A percentile compares a stretch with the other conserved stretches of the same genome.
These are phyloP conservation scores for Primulina huaijiensis DNA, from an alignment of 257 asterid species.

Conservation along the genomic window DNA sequence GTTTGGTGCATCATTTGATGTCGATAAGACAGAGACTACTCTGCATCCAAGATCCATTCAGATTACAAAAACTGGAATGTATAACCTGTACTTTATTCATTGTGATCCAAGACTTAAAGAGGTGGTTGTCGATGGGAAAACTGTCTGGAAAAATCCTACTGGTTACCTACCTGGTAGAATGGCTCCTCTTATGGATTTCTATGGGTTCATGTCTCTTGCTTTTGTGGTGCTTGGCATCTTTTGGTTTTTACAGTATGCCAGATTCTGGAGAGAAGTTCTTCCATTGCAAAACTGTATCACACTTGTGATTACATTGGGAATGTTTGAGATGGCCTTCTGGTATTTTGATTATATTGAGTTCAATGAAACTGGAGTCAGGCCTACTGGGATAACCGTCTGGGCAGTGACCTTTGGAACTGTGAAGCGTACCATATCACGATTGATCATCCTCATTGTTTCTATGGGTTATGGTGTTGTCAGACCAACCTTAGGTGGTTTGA, in stretches of 20 bases:
- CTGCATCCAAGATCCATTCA: constrained; percentile 63
- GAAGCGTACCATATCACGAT: constrained; percentile 78
- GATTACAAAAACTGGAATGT: constrained; percentile 88
- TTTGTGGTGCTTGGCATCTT: constrained; percentile 75
- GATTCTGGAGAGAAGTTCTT: constrained; percentile 89
- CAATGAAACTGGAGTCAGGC: constrained; percentile 82
- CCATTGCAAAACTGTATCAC: constrained; percentile 88
- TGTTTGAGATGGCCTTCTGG: constrained; percentile 96
- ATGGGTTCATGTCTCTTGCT: constrained; percentile 83
- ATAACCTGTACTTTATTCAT: constrained; percentile 84
- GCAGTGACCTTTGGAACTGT: constrained; percentile 93
- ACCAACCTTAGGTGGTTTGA: constrained; percentile 93
- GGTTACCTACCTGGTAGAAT: constrained; percentile 97
- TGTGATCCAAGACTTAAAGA: constrained; percentile 80
- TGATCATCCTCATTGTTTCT: constrained; percentile 76
- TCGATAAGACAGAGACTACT: constrained; percentile 44
- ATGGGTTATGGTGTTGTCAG: constrained; percentile 99
- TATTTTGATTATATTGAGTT: constrained; percentile 91
- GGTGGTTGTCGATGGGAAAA: constrained; percentile 65
- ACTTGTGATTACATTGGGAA: constrained; percentile 79
- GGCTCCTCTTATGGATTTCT: constrained; percentile 95
- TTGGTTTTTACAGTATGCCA: constrained; percentile 94
- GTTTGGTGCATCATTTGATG: constrained; percentile 63
- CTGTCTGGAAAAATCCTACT: constrained; percentile 90
- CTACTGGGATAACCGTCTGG: constrained; percentile 84